Percentiles rank a stretch among this genome's conserved stretches.
Conservation (phyloP, 164 flowering plant genomes). For the Magnolia kwangsiensis region DNA sequence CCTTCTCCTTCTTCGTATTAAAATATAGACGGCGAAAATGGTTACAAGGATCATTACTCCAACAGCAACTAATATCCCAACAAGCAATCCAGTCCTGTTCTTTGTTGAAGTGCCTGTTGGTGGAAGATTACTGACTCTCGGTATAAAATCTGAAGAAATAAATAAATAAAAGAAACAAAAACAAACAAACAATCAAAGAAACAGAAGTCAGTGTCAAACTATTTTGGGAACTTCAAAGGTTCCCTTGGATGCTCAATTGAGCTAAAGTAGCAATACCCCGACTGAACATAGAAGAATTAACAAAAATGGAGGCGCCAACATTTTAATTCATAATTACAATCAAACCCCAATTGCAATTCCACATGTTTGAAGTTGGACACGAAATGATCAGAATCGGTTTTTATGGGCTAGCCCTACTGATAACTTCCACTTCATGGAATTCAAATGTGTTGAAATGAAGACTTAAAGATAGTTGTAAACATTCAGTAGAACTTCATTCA, state of each 20-base stretch:
- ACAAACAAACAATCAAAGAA: too few relatives aligned
- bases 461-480: neutral
- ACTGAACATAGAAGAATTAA: too few relatives aligned
- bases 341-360: too few relatives aligned
- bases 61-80: neutral
- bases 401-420: too few relatives aligned
- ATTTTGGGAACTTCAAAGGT: too few relatives aligned
- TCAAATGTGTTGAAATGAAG: slow-evolving; percentile 49
- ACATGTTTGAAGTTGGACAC: slow-evolving; percentile 25
- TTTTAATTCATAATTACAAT: neutral
- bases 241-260: too few relatives aligned
- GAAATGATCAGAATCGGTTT: neutral
- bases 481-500: slow-evolving; percentile 17
- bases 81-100: neutral
- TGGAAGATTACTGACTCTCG: neutral
- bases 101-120: neutral
- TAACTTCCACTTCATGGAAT: too few relatives aligned
- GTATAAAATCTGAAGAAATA: neutral
- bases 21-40: neutral
- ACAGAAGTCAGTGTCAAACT: too few relatives aligned
- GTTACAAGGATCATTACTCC: slow-evolving; percentile 13
- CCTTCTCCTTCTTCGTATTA: neutral
- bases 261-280: too few relatives aligned
- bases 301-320: too few relatives aligned
- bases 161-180: too few relatives aligned